phyloP scores from a whole-genome alignment of 257 asterid genomes.

The Schizonepeta tenuifolia region DNA sequence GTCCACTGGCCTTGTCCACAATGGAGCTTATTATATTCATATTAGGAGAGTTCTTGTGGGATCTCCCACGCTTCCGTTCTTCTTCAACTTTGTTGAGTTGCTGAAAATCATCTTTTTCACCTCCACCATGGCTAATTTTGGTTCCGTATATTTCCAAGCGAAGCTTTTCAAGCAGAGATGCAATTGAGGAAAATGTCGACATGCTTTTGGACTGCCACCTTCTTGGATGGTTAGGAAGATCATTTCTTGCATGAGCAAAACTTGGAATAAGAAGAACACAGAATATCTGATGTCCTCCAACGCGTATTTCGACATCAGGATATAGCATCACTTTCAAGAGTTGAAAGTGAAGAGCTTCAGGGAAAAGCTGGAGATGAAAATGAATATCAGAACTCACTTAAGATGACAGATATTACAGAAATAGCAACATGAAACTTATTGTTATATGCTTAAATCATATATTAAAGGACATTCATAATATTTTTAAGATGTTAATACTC shows the following conservation, averaged over 20 bases:
- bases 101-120: slow-evolving; percentile 55
- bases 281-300: slow-evolving; percentile 93
- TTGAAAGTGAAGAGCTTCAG: slow-evolving; percentile 82
- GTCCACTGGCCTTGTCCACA: slow-evolving; percentile 64
- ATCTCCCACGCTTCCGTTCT: slow-evolving; percentile 69
- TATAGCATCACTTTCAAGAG: slow-evolving; percentile 87
- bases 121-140: slow-evolving; percentile 46
- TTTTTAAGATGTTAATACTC: not conserved
- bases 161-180: slow-evolving; percentile 92
- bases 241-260: slow-evolving; percentile 64
- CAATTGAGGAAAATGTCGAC: slow-evolving; percentile 81
- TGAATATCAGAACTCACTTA: not conserved
- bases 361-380: slow-evolving; percentile 67
- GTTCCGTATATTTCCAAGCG: slow-evolving; percentile 70
- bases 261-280: slow-evolving; percentile 80
- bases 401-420: slow-evolving; percentile 1
- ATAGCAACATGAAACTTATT: not conserved
- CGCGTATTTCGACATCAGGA: slow-evolving; percentile 85
- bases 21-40: slow-evolving; percentile 74
- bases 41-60: slow-evolving; percentile 74
- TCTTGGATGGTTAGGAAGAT: slow-evolving; percentile 58
- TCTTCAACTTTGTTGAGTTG: slow-evolving; percentile 57
- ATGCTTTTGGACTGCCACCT: slow-evolving; percentile 67
- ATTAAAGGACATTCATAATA: not conserved
- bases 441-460: no score